Conservation (phyloP, 225 moss, liverwort and hornwort species). For the Straminergon stramineum region DNA sequence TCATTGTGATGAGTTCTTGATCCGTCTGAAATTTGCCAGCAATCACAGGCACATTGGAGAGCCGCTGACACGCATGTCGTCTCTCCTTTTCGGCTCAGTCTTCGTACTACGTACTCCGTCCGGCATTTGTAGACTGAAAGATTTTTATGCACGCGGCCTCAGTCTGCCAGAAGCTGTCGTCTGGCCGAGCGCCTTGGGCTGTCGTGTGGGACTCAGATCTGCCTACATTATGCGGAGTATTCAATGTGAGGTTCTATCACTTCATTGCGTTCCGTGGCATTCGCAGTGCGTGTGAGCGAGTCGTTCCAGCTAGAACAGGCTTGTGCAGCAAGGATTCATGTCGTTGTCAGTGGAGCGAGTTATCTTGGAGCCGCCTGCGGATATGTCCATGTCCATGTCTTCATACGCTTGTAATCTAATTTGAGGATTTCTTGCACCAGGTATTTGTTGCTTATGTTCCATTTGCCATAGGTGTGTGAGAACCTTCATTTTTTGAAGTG, state of each 20-base stretch:
- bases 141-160: background rate
- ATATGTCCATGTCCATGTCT: background rate
- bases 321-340: background rate
- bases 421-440: background rate
- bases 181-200: background rate
- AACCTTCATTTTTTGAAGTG: background rate
- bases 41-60: background rate
- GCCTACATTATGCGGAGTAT: background rate
- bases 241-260: slow-evolving; percentile 8
- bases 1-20: background rate
- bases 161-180: slow-evolving; percentile 10
- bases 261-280: background rate
- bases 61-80: background rate
- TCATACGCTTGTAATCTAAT: background rate
- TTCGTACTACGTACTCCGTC: background rate
- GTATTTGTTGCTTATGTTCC: background rate
- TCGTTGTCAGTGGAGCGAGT: background rate
- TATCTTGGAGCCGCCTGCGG: background rate
- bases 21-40: background rate
- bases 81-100: background rate
- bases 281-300: background rate
- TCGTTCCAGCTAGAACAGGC: background rate
- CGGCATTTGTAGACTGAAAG: background rate
- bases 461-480: background rate
- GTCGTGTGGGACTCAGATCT: background rate